phyloP scores from a whole-genome alignment of 495 filamentous ascomycete genomes.

The Neurospora tetrasperma region DNA sequence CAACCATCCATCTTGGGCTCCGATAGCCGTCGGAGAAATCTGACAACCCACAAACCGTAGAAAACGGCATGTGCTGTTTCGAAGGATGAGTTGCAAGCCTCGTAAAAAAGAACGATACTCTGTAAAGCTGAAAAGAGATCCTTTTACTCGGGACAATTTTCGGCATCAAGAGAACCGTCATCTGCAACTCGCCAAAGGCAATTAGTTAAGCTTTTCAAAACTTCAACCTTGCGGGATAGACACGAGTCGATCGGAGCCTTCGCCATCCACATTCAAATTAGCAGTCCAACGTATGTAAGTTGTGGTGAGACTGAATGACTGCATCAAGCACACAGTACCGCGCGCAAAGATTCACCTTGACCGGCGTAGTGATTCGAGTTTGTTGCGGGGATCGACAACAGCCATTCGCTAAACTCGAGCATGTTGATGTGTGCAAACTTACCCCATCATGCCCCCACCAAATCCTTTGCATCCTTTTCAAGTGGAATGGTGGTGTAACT shows the following conservation, averaged over 20 bases:
- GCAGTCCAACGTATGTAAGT: neutral
- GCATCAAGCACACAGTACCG: neutral
- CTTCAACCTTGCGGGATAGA: neutral
- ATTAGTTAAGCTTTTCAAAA: neutral
- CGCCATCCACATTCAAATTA: neutral
- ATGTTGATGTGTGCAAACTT: neutral
- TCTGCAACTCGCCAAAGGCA: neutral
- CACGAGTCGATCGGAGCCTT: neutral
- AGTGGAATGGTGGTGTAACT: neutral
- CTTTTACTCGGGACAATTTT: slow-evolving; percentile 3
- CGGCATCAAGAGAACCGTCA: slow-evolving; percentile 7
- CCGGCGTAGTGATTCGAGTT: neutral
- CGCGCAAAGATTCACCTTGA: neutral
- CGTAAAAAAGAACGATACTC: neutral
- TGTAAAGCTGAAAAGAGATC: slow-evolving; percentile 1
- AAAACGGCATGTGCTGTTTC: neutral
- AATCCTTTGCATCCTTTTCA: neutral
- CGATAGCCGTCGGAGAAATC: neutral
- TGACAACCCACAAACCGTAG: neutral
- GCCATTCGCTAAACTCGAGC: neutral
- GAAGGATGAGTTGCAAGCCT: neutral
- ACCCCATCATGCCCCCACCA: neutral
- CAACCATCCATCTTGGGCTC: neutral
- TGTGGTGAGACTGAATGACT: neutral
- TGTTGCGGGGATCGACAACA: neutral